These are phyloP conservation scores for Sicyos edulis DNA, from an alignment of 306 rosid species.

Conservation along the genomic window DNA sequence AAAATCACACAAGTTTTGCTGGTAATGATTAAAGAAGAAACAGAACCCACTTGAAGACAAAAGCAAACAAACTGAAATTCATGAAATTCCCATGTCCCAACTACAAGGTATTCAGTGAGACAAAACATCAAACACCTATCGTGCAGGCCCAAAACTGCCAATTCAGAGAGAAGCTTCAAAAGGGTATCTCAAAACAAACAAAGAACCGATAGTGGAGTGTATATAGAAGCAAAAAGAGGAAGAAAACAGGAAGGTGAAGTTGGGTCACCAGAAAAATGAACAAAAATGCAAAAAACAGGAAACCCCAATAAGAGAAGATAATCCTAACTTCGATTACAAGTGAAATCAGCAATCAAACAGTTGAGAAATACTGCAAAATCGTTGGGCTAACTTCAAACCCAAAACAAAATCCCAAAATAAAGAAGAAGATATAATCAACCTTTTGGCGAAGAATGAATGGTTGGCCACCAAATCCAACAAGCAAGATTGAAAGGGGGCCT, in stretches of 20 bases:
- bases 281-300: constrained; percentile 10
- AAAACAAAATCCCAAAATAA: constrained; percentile 29
- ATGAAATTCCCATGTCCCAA: constrained; percentile 19
- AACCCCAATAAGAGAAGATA: not conserved
- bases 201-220: not conserved
- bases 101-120: constrained; percentile 8
- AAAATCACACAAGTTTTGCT: not conserved
- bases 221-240: constrained; percentile 25
- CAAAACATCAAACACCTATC: constrained; percentile 10
- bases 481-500: constrained; percentile 18
- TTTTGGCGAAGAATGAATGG: constrained; percentile 5
- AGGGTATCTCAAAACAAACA: constrained; percentile 7
- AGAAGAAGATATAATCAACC: constrained; percentile 37
- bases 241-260: constrained; percentile 58
- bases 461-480: constrained; percentile 69
- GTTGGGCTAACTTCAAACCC: constrained; percentile 72
- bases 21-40: not conserved
- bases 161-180: not conserved
- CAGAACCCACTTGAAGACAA: constrained; percentile 5
- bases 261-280: constrained; percentile 76
- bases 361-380: constrained; percentile 48
- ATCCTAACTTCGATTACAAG: constrained; percentile 55
- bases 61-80: constrained; percentile 5
- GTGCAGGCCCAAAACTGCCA: constrained; percentile 7
- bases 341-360: constrained; percentile 49